Percentiles rank a stretch among this genome's conserved stretches.
These are phyloP conservation scores for Artemisia tridentata DNA, from an alignment of 129 eudicot species.

Conservation along the genomic window DNA sequence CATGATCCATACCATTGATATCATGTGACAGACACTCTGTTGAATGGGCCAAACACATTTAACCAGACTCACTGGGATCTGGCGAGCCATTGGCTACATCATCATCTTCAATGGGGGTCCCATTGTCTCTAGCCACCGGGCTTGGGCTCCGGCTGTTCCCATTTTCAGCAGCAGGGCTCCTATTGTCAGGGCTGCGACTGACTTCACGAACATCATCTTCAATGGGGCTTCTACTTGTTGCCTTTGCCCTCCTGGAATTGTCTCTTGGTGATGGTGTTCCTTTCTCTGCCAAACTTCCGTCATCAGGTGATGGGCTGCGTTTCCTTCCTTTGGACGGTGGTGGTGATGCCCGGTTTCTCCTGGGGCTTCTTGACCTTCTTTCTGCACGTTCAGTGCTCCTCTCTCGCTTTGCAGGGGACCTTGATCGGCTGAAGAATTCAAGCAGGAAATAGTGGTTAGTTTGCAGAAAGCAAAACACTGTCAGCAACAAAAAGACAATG, in stretches of 20 bases:
- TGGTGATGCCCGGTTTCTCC: conserved; percentile 50
- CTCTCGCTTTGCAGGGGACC: conserved; percentile 61
- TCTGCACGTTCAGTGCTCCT: conserved; percentile 49
- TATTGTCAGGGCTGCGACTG: conserved; percentile 28
- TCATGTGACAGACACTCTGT: not conserved
- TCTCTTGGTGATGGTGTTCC: conserved; percentile 28
- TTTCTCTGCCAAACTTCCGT: conserved; percentile 39
- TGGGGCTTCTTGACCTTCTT: conserved; percentile 70
- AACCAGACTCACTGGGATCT: conserved; percentile 37
- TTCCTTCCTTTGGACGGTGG: conserved; percentile 61
- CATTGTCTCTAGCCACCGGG: conserved; percentile 30
- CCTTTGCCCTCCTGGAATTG: conserved; percentile 25
- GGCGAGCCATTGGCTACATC: conserved; percentile 36
- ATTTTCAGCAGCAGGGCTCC: conserved; percentile 33
- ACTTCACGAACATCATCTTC: conserved; percentile 26
- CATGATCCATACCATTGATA: conserved; percentile 14
- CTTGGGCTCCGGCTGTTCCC: conserved; percentile 35
- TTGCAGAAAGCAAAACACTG: too few relatives aligned
- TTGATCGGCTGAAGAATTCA: conserved; percentile 46
- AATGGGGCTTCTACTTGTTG: conserved; percentile 26
- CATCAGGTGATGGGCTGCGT: conserved; percentile 56
- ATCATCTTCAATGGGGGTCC: conserved; percentile 34
- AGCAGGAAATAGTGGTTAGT: too few relatives aligned
- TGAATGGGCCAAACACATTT: not conserved
- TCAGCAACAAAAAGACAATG: not conserved